These are phyloP conservation scores for Paratinospora sagittata DNA, from an alignment of 164 flowering plant species.

Conservation along the genomic window DNA sequence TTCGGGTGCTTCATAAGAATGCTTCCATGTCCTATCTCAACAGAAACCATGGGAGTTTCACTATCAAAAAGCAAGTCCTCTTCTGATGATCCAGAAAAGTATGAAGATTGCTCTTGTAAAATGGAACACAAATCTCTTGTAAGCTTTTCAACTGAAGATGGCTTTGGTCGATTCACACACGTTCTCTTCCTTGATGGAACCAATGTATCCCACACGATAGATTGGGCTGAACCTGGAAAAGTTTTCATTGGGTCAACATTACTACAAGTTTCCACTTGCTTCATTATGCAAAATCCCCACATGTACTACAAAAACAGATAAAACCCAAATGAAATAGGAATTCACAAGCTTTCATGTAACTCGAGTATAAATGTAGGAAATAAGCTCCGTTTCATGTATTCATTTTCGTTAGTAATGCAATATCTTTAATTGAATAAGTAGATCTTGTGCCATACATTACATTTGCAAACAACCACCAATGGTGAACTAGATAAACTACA, in stretches of 20 bases:
- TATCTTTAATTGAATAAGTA: neutral
- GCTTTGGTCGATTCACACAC: slow-evolving; percentile 62
- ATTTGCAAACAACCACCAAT: neutral
- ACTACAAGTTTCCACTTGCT: neutral
- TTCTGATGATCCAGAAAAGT: slow-evolving; percentile 68
- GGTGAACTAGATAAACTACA: too few relatives aligned
- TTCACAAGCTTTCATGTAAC: neutral
- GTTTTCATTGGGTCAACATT: neutral
- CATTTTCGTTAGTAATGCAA: neutral
- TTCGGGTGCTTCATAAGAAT: slow-evolving; percentile 79
- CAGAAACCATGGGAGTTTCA: slow-evolving; percentile 83
- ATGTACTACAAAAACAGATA: neutral
- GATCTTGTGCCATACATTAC: neutral
- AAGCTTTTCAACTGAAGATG: slow-evolving; percentile 88
- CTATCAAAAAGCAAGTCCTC: slow-evolving; percentile 82
- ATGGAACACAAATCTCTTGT: slow-evolving; percentile 77
- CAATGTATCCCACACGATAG: slow-evolving; percentile 69
- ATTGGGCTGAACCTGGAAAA: slow-evolving; percentile 72
- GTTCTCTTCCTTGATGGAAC: slow-evolving; percentile 92
- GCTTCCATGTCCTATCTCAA: slow-evolving; percentile 96
- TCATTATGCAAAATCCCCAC: neutral
- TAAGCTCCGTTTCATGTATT: neutral
- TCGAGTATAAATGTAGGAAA: neutral
- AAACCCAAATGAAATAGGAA: neutral
- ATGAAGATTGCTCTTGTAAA: slow-evolving; percentile 76